Evolutionary conservation across 2,329 filamentous ascomycete species (phyloP).

Genomic region (Paraphoma sp.): DNA sequence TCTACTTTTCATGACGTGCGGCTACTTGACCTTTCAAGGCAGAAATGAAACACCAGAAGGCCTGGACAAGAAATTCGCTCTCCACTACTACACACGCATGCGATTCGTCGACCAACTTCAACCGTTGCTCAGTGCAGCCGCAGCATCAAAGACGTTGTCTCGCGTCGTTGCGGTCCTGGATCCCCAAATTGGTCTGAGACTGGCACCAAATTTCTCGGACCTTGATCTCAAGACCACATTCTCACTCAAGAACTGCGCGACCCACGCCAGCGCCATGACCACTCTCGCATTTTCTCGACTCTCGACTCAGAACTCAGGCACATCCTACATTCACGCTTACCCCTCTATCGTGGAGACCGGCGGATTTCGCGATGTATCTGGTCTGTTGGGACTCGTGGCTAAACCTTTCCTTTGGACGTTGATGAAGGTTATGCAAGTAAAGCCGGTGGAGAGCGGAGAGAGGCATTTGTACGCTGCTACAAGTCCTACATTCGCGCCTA

Average conservation of each 20-base stretch:
- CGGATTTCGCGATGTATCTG: constrained; percentile 14
- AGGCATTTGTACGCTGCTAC: constrained; percentile 42
- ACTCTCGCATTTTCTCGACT: constrained; percentile 33
- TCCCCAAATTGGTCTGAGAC: constrained; percentile 21
- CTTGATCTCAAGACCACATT: constrained; percentile 35
- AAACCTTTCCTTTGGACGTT: constrained; percentile 12
- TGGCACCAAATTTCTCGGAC: constrained; percentile 28
- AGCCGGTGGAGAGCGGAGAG: constrained; percentile 39
- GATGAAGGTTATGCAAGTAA: constrained; percentile 25
- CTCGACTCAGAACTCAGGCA: constrained; percentile 22
- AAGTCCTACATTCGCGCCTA: constrained; percentile 29
- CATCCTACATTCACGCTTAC: constrained; percentile 37
- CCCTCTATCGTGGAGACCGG: constrained; percentile 35
- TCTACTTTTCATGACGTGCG: constrained; percentile 61
- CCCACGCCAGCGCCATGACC: constrained; percentile 34
- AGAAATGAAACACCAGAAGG: constrained; percentile 47
- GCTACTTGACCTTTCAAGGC: constrained; percentile 54
- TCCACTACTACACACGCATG: constrained; percentile 46
- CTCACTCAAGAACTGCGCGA: constrained; percentile 29
- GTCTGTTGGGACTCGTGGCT: constrained; percentile 6
- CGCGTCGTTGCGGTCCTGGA: constrained; percentile 42
- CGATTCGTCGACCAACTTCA: constrained; percentile 49
- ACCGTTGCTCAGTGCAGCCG: constrained; percentile 41
- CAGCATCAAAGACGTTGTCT: constrained; percentile 24
- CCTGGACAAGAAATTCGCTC: constrained; percentile 39